A percentile compares a stretch with the other conserved stretches of the same genome.
These are phyloP conservation scores for Fragaria vesca DNA, from an alignment of 306 rosid genomes.

Conservation along the genomic window DNA sequence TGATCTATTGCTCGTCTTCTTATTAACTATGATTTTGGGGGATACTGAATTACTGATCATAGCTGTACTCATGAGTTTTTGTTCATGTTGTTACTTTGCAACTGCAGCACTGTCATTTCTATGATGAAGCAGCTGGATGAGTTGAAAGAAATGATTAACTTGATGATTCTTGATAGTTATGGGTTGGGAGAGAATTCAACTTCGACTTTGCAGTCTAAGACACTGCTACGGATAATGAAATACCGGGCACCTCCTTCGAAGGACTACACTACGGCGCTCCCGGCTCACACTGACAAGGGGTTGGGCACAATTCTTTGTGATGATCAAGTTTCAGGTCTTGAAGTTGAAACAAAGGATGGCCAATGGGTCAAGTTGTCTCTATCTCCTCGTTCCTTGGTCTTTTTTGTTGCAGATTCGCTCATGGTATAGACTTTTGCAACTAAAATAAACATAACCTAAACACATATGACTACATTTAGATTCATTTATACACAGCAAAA, in stretches of 20 bases:
- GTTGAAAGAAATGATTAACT: background rate
- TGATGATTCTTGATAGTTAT: slow-evolving; percentile 16
- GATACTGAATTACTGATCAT: background rate
- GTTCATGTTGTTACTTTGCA: background rate
- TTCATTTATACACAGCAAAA: background rate
- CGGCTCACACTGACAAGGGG: slow-evolving; percentile 12
- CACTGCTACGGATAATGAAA: slow-evolving; percentile 18
- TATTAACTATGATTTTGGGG: no score
- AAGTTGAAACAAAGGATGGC: slow-evolving; percentile 25
- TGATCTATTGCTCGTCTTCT: background rate
- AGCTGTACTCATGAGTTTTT: background rate
- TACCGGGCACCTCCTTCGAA: slow-evolving; percentile 14
- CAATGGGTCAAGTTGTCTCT: slow-evolving; percentile 18
- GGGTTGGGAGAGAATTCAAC: slow-evolving; percentile 3
- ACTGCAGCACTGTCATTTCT: background rate
- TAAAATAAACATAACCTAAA: background rate
- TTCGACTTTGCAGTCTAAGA: slow-evolving; percentile 5
- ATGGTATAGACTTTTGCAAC: slow-evolving; percentile 9
- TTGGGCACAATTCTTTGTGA: slow-evolving; percentile 18
- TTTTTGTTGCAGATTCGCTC: slow-evolving; percentile 19
- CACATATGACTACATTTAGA: background rate
- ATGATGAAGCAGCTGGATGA: slow-evolving; percentile 12
- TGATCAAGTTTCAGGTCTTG: slow-evolving; percentile 21
- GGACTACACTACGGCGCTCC: background rate
- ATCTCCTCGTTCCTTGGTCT: slow-evolving; percentile 19